phyloP scores from a whole-genome alignment of 2,329 filamentous ascomycete species.

The Aspergillus ustus region DNA sequence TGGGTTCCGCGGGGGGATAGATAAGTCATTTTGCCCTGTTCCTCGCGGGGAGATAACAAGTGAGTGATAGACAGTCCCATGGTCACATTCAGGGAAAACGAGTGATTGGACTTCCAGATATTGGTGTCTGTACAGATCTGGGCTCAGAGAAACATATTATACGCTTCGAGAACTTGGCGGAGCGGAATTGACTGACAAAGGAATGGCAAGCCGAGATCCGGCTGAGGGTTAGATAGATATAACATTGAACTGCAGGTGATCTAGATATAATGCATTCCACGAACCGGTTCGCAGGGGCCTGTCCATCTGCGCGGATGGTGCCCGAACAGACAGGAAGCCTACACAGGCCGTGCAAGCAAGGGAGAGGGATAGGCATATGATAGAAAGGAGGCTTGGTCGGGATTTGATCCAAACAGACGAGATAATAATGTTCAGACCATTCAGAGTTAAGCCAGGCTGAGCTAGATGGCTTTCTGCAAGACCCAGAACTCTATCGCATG shows the following conservation, averaged over 20 bases:
- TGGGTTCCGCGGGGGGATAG: constrained; percentile 33
- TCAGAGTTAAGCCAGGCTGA: background rate
- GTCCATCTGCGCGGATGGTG: constrained; percentile 24
- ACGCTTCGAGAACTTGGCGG: background rate
- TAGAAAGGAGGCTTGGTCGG: constrained; percentile 13
- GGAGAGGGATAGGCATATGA: constrained; percentile 26
- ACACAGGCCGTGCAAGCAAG: constrained; percentile 26
- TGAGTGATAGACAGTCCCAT: constrained; percentile 28
- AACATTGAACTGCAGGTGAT: constrained; percentile 11
- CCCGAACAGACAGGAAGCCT: constrained; percentile 21
- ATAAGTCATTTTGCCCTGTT: constrained; percentile 20
- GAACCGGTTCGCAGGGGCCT: constrained; percentile 15
- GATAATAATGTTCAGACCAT: background rate
- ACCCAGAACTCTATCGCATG: background rate
- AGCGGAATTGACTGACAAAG: background rate
- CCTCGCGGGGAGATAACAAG: constrained; percentile 24
- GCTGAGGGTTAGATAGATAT: constrained; percentile 21
- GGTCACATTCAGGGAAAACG: constrained; percentile 8
- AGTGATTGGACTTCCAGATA: background rate
- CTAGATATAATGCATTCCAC: constrained; percentile 15
- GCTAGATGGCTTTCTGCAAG: constrained; percentile 3
- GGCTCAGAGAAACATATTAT: background rate
- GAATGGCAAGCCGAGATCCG: background rate
- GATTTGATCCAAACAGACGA: constrained; percentile 6
- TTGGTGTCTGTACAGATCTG: background rate